Percentiles rank a stretch among this genome's conserved stretches.
These are phyloP conservation scores for Bisporella sp. DNA, from an alignment of 2,329 filamentous ascomycete genomes.

Conservation along the genomic window DNA sequence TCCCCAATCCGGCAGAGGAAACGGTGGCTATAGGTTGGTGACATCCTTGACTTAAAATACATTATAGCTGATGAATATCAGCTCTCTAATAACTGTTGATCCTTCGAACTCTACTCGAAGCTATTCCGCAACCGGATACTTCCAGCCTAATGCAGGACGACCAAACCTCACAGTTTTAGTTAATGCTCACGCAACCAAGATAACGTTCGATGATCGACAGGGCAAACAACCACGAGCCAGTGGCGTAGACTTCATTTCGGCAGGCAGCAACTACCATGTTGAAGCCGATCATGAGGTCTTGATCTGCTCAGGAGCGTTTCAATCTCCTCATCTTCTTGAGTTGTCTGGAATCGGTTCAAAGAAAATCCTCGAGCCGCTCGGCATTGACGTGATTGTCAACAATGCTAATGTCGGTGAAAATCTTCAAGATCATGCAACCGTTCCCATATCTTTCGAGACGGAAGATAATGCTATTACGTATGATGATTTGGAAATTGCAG, in stretches of 20 bases:
- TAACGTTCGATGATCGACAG: slow-evolving; percentile 30
- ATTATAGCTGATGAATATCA: too few relatives aligned
- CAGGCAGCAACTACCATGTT: slow-evolving; percentile 11
- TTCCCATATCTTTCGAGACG: slow-evolving; percentile 4
- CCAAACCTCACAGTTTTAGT: slow-evolving; percentile 73
- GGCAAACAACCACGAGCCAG: neutral
- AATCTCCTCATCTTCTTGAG: slow-evolving; percentile 27
- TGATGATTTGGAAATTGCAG: slow-evolving; percentile 7
- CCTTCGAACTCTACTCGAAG: too few relatives aligned
- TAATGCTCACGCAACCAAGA: slow-evolving; percentile 73
- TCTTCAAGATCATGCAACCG: slow-evolving; percentile 11
- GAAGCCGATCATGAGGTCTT: slow-evolving; percentile 26
- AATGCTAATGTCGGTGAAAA: slow-evolving; percentile 21
- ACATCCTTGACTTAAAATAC: too few relatives aligned
- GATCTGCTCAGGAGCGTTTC: slow-evolving; percentile 21
- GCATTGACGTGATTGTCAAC: slow-evolving; percentile 13
- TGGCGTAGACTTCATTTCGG: neutral
- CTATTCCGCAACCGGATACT: slow-evolving; percentile 12
- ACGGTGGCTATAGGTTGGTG: too few relatives aligned
- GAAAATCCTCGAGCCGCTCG: slow-evolving; percentile 10
- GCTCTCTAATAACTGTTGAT: too few relatives aligned
- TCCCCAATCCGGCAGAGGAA: neutral
- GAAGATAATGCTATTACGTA: slow-evolving; percentile 5
- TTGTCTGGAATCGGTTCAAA: slow-evolving; percentile 25
- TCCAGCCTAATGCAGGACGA: slow-evolving; percentile 8